A percentile compares a stretch with the other conserved stretches of the same genome.
Conservation (phyloP, 73 alveolate species). For the Diophrys appendiculata region DNA sequence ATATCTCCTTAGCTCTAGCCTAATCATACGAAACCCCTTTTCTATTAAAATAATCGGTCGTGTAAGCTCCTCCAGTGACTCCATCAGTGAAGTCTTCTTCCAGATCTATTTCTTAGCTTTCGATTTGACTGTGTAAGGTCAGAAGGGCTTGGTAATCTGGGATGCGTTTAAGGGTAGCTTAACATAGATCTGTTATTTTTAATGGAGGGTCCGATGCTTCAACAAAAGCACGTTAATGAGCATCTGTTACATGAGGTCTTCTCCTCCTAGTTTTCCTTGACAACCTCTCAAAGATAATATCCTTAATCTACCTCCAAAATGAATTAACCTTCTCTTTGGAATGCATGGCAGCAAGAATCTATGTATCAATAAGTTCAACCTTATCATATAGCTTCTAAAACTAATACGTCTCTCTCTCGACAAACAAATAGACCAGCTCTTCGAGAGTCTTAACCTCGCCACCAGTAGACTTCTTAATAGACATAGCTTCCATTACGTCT, state of each 20-base stretch:
- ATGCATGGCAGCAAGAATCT: slow-evolving; percentile 15
- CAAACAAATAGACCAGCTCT: slow-evolving; percentile 29
- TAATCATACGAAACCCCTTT: not conserved
- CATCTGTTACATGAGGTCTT: slow-evolving; percentile 47
- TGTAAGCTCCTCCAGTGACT: slow-evolving; percentile 13
- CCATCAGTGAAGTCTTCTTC: slow-evolving; percentile 22
- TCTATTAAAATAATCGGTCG: slow-evolving; percentile 9
- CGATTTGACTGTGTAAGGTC: not conserved
- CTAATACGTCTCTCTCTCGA: slow-evolving; percentile 54
- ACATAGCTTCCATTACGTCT: slow-evolving; percentile 46
- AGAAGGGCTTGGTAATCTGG: slow-evolving; percentile 38
- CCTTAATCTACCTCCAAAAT: slow-evolving; percentile 46
- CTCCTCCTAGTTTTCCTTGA: slow-evolving; percentile 40
- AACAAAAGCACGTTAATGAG: slow-evolving; percentile 32
- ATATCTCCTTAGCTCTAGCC: not conserved
- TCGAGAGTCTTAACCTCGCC: slow-evolving; percentile 47
- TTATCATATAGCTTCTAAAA: slow-evolving; percentile 27
- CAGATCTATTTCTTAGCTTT: not conserved
- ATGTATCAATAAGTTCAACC: slow-evolving; percentile 19
- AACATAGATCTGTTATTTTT: slow-evolving; percentile 35
- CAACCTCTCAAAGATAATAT: slow-evolving; percentile 41
- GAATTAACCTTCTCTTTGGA: slow-evolving; percentile 18
- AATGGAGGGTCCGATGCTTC: slow-evolving; percentile 58
- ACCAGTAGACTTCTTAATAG: slow-evolving; percentile 37
- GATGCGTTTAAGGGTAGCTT: slow-evolving; percentile 25